Base-by-base conservation (phyloP, 371 early-diverging fungal genomes). In the Haplosporangium sp. region DNA sequence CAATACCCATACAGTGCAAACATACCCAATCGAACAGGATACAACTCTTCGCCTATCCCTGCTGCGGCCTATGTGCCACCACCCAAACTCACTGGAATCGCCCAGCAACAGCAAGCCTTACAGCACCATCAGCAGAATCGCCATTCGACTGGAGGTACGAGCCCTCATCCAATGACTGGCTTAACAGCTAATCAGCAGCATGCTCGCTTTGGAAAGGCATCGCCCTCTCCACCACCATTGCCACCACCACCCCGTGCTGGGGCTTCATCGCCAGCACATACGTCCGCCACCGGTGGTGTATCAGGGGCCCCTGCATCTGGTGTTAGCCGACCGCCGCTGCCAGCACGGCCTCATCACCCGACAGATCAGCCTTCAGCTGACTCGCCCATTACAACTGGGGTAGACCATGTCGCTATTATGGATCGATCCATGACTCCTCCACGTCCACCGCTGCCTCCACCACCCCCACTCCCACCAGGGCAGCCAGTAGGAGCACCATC, bases 191-290 rank as follows among this genome's bases (percentile, higher is more conserved):
- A 54, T 47, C 73, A 72, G 12, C 67, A 74, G 47, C 81, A 73
- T 10, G 67, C 70, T 6, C 81, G 74, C 0, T 80, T 74, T 21
- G 74, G 71, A 43, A 62, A 55, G 7, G 71, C 71, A 2, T 69
- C 80, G 0, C 74, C 74, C 3, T 74, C 84, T 14, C 81, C 84
- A 10, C 82, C 84, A 42, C 73, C 82, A 36, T 61, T 77, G 29
- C 85, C 85, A 4, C 83, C 82, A 42, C 81, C 81, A 57, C 83
- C 84, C 7, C 58, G 79, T 8, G 72, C 60, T 13, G 47, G 53
- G 54, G 61, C 63, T 0, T 11, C 64, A 0, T 77, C 79, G 2
- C 79, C 75, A 21, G 41, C 55, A 63, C n/a, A n/a, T n/a, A n/a
- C n/a, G n/a, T n/a, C n/a, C n/a, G n/a, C n/a, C n/a, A n/a, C n/a